A percentile compares a stretch with the other conserved stretches of the same genome.
phyloP scores from a whole-genome alignment of 352 stramenopile species.

The Phytophthora fragariae region DNA sequence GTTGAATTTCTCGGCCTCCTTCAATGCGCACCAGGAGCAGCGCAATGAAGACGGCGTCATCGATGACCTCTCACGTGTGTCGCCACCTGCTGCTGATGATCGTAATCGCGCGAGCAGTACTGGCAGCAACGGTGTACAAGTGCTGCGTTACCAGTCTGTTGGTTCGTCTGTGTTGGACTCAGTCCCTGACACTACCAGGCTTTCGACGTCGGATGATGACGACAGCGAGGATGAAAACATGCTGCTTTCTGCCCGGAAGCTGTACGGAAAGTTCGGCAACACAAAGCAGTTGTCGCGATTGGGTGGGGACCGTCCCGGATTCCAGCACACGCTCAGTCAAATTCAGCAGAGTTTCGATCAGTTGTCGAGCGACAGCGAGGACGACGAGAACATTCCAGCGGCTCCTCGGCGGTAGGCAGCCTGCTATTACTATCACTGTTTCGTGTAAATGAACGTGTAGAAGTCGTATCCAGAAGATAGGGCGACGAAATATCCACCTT shows the following conservation, averaged over 20 bases:
- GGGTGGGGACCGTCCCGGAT: conserved; percentile 43
- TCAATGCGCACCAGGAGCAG: conserved; percentile 34
- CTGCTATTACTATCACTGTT: conserved; percentile 22
- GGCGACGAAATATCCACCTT: background rate
- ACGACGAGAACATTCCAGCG: conserved; percentile 17
- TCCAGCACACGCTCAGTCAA: conserved; percentile 66
- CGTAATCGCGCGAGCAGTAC: conserved; percentile 30
- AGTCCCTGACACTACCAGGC: conserved; percentile 20
- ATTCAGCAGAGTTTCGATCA: conserved; percentile 71
- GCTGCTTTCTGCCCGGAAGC: conserved; percentile 47
- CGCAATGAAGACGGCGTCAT: background rate
- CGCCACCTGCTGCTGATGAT: conserved; percentile 26
- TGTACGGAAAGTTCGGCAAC: conserved; percentile 59
- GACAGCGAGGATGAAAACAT: conserved; percentile 53
- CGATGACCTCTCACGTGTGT: conserved; percentile 11
- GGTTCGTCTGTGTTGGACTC: conserved; percentile 42
- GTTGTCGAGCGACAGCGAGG: conserved; percentile 59
- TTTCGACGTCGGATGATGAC: conserved; percentile 29
- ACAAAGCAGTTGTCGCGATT: conserved; percentile 56
- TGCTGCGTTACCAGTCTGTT: conserved; percentile 34
- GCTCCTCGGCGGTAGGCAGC: conserved; percentile 20
- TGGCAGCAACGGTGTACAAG: conserved; percentile 30
- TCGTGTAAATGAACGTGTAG: conserved; percentile 35
- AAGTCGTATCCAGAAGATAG: conserved; percentile 5
- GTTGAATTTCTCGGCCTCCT: conserved; percentile 39